phyloP scores from a whole-genome alignment of 140 eudicot genomes.

The Bidens hawaiensis region DNA sequence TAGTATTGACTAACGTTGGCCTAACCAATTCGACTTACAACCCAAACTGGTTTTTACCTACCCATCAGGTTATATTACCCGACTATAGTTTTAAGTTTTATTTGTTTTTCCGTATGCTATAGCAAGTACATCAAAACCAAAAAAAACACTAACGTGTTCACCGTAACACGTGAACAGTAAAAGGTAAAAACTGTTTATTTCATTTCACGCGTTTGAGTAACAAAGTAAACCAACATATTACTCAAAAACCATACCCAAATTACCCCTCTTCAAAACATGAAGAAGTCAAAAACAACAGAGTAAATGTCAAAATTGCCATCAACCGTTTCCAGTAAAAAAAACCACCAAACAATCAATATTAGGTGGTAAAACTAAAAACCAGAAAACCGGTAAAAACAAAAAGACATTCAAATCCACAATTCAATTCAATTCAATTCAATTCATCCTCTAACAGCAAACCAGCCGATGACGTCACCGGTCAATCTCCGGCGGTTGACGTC shows the following conservation, averaged over 20 bases:
- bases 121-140: no score
- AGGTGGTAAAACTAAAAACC: constrained; percentile 1
- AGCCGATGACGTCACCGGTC: constrained; percentile 36
- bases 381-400: constrained; percentile 25
- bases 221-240: background rate
- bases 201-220: background rate
- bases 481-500: constrained; percentile 36
- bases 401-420: background rate
- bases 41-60: no score
- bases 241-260: background rate
- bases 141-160: no score
- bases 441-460: constrained; percentile 37
- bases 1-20: no score
- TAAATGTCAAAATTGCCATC: constrained; percentile 23
- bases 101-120: no score
- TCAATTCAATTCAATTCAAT: no score
- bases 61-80: no score
- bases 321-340: constrained; percentile 25
- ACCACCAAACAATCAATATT: no score
- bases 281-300: background rate
- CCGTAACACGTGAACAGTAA: no score
- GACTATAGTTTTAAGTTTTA: no score
- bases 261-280: background rate
- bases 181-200: background rate
- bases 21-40: no score